Evolutionary conservation across 345 rosid species (phyloP).

Genomic region (Aquilaria yunnanensis): DNA sequence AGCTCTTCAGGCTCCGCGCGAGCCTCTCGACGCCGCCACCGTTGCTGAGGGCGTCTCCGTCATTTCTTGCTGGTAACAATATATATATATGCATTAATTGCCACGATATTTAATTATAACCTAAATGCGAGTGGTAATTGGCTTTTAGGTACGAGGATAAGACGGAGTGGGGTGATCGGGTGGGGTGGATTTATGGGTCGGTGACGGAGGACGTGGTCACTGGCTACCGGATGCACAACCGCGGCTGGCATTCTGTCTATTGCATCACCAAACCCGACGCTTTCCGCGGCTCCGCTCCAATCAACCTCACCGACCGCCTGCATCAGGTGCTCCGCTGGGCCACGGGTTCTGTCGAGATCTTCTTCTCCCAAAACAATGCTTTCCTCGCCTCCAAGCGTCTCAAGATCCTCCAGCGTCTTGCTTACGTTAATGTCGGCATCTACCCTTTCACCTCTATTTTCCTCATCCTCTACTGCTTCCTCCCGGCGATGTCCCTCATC

Average conservation of each 20-base stretch:
- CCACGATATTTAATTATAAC: too few relatives aligned
- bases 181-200: conserved; percentile 96
- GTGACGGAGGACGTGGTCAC: conserved; percentile 98
- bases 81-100: too few relatives aligned
- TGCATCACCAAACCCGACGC: conserved; percentile 88
- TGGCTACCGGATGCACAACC: conserved; percentile 96
- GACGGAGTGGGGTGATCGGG: conserved; percentile 96
- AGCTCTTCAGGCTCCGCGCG: conserved; percentile 66
- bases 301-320: conserved; percentile 87
- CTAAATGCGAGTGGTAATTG: too few relatives aligned
- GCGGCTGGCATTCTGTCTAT: conserved; percentile 94
- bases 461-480: conserved; percentile 86
- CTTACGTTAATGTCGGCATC: conserved; percentile 85
- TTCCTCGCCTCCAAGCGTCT: conserved; percentile 54
- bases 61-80: conserved; percentile 77
- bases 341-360: conserved; percentile 91
- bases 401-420: conserved; percentile 76
- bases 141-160: conserved; percentile 78
- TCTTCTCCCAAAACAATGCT: conserved; percentile 94
- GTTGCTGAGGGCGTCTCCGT: conserved; percentile 92
- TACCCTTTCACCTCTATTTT: conserved; percentile 91
- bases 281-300: conserved; percentile 89
- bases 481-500: conserved; percentile 91
- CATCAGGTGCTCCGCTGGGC: conserved; percentile 98
- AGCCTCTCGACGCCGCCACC: conserved; percentile 81